Conservation (phyloP, 2,329 filamentous ascomycete species). For the Penicillium sp. region DNA sequence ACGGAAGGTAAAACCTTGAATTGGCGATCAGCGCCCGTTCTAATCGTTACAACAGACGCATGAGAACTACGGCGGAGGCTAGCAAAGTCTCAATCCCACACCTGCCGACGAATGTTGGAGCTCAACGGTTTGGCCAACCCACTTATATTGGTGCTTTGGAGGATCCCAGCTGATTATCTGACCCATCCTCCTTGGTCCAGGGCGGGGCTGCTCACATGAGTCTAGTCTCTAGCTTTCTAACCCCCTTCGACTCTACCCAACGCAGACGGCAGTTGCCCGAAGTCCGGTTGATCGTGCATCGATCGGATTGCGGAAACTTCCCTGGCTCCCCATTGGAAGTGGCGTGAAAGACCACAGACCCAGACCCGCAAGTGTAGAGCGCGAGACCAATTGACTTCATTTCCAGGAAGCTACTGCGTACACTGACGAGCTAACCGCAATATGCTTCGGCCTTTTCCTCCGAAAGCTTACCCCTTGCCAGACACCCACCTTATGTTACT, state of each 20-base stretch:
- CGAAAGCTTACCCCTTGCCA: conserved; percentile 9
- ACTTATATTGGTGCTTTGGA: background rate
- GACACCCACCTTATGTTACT: background rate
- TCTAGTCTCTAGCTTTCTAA: background rate
- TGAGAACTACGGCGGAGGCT: background rate
- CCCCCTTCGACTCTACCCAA: no score
- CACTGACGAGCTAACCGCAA: background rate
- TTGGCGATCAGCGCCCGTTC: background rate
- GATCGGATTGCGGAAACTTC: background rate
- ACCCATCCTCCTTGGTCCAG: background rate
- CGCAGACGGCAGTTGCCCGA: background rate
- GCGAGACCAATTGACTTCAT: conserved; percentile 12
- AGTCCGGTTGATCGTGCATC: background rate
- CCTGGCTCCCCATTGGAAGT: background rate
- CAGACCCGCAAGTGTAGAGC: background rate
- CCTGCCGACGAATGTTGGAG: background rate
- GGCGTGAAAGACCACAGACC: background rate
- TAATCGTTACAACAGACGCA: background rate
- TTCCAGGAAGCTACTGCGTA: conserved; percentile 12
- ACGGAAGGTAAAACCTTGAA: background rate
- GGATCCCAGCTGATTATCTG: background rate
- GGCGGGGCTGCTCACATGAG: no score
- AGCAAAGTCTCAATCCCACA: background rate
- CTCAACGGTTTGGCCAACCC: background rate
- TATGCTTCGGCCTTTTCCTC: conserved; percentile 1